Evolutionary conservation across 2,329 filamentous ascomycete genomes (phyloP).

Genomic region (Trichoderma citrinoviride): DNA sequence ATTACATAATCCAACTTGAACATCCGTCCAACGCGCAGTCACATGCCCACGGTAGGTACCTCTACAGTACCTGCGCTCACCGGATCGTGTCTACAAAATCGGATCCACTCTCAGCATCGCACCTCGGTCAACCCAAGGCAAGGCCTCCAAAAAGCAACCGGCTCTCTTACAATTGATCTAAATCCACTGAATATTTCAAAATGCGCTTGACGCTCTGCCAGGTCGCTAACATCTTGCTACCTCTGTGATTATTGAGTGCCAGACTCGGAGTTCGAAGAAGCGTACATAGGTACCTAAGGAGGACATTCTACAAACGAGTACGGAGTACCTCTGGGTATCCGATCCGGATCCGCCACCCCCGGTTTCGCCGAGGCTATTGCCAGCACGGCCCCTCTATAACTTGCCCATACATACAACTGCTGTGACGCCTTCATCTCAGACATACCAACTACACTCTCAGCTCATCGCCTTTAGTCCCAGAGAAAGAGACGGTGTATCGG

Average conservation of each 20-base stretch:
- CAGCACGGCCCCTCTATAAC: background rate
- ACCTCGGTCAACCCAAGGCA: conserved; percentile 6
- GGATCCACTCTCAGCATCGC: background rate
- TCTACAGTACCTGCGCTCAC: background rate
- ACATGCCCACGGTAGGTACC: background rate
- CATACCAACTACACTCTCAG: background rate
- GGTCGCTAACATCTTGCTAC: too few relatives aligned
- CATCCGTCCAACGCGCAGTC: background rate
- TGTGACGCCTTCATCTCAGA: background rate
- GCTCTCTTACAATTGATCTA: too few relatives aligned
- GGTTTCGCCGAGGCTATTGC: conserved; percentile 23
- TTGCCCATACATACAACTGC: background rate
- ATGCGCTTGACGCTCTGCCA: too few relatives aligned
- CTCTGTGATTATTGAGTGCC: too few relatives aligned
- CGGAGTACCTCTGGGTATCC: background rate
- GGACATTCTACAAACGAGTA: background rate
- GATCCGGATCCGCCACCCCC: conserved; percentile 19
- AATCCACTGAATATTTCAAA: too few relatives aligned
- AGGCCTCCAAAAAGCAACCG: too few relatives aligned
- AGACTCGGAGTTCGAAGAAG: background rate
- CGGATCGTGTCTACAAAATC: background rate
- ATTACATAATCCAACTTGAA: too few relatives aligned
- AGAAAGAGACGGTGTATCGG: too few relatives aligned
- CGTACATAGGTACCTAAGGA: too few relatives aligned
- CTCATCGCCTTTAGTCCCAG: too few relatives aligned